Conservation (phyloP, 2,329 filamentous ascomycete species). For the Helotiales sp. region DNA sequence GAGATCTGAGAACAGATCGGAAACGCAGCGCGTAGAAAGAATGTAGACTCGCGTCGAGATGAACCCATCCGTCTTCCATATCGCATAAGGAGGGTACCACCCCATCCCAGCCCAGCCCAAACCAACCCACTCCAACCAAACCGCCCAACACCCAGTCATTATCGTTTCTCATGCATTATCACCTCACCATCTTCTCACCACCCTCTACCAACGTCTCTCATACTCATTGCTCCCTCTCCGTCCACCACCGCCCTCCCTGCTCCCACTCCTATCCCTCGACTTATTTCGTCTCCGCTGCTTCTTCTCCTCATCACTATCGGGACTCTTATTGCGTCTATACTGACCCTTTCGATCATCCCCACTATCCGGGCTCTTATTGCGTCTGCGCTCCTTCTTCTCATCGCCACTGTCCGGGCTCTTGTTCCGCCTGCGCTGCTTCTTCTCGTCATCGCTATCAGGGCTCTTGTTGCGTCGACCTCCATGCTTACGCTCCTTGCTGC, state of each 20-base stretch:
- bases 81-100: neutral
- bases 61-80: neutral
- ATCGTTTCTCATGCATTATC: no score
- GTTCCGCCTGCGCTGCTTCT: neutral
- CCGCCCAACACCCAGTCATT: no score
- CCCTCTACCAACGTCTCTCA: conserved; percentile 13
- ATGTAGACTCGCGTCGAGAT: neutral
- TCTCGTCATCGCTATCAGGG: conserved; percentile 12
- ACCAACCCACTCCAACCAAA: neutral
- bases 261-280: conserved; percentile 6
- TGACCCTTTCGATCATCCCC: neutral
- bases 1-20: neutral
- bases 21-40: neutral
- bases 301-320: conserved; percentile 14
- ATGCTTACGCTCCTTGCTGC: conserved; percentile 16
- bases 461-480: neutral
- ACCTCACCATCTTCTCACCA: neutral
- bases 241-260: neutral
- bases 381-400: neutral
- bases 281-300: conserved; percentile 2
- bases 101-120: neutral
- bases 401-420: conserved; percentile 4
- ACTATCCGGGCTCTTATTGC: neutral
- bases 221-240: neutral
- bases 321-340: neutral